Evolutionary conservation across 2,329 filamentous ascomycete genomes (phyloP), one percentile per base, ranked within the genome.

Genomic region (Stagonosporopsis chrysanthemi): DNA sequence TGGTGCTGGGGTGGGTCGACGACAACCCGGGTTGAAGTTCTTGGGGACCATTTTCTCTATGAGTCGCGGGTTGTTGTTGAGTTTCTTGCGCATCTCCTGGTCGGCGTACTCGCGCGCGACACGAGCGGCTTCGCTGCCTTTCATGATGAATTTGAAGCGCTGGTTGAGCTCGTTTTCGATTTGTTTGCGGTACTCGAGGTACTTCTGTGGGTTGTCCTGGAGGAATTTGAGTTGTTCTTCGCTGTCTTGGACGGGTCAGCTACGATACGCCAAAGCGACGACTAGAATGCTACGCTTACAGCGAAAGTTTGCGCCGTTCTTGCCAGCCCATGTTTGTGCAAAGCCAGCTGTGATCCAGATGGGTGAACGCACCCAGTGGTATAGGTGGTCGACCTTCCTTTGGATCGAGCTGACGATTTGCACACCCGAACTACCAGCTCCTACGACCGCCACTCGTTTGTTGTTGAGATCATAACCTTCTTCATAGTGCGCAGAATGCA

Each of bases 111-210:
- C 74, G 7, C 75, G 72, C 11, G 81, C 80, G 24, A 75, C 69
- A 48, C 71, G 69, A 1, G 80, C 79, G 70, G 81, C 80, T 47
- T 75, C 54, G 6, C 76, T 79, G n/a, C 79, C 80, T 64, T 81
- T 83, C 61, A 82, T 72, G 64, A 83, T 83, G 69, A 84, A 80
- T 42, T 81, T 81, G 75, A 84, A 85, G 6, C 81, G 76, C 42
- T 79, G 78, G 57, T 84, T 85, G 15, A 85, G 74, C 58, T 82
- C 80, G 56, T 78, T 77, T 56, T 83, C 80, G 52, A 82, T 76
- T 51, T 78, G 74, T 64, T 80, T 81, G 57, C 79, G 76, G 60
- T 82, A 82, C 58, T 80, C 78, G 28, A 80, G 72, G 48, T 81
- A 81, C 38, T 78, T 78, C 35, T 76, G 68, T 0, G 80, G 78